Percentiles rank a stretch among this genome's conserved stretches.
These are phyloP conservation scores for Fonsecaea pugnacius DNA, from an alignment of 2,329 filamentous ascomycete species.

Conservation along the genomic window DNA sequence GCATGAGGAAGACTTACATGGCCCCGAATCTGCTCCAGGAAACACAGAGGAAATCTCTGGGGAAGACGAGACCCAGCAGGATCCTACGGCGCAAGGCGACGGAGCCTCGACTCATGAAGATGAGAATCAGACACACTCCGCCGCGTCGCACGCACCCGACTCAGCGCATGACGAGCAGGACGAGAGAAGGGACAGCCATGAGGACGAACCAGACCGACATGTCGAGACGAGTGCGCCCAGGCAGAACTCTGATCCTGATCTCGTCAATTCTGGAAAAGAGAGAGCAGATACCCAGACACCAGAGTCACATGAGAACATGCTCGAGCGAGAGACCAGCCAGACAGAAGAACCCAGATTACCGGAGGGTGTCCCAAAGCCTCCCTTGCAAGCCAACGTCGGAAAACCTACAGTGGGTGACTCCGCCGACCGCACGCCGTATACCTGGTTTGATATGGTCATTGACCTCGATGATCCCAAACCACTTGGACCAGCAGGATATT, in stretches of 20 bases:
- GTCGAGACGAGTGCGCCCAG: not conserved
- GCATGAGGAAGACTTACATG: not conserved
- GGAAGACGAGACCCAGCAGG: not conserved
- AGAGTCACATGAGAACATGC: not conserved
- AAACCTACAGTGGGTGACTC: not conserved
- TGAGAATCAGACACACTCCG: not conserved
- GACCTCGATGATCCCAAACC: not conserved
- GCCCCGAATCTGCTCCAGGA: not conserved
- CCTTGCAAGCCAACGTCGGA: not conserved
- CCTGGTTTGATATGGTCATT: constrained; percentile 3
- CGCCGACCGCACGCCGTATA: not conserved
- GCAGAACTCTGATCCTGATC: not conserved
- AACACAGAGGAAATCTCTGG: not conserved
- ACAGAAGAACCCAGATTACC: not conserved
- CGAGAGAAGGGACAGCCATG: not conserved
- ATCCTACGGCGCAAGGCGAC: not conserved
- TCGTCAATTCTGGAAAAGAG: not conserved
- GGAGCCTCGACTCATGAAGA: not conserved
- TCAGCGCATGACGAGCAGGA: not conserved
- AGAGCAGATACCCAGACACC: not conserved
- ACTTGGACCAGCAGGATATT: not conserved
- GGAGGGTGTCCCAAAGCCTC: not conserved
- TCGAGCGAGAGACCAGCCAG: not conserved
- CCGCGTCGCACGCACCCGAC: not conserved
- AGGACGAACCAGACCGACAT: not conserved